A percentile compares a stretch with the other conserved stretches of the same genome.
phyloP scores from a whole-genome alignment of 257 asterid genomes.

The Primulina tabacum region DNA sequence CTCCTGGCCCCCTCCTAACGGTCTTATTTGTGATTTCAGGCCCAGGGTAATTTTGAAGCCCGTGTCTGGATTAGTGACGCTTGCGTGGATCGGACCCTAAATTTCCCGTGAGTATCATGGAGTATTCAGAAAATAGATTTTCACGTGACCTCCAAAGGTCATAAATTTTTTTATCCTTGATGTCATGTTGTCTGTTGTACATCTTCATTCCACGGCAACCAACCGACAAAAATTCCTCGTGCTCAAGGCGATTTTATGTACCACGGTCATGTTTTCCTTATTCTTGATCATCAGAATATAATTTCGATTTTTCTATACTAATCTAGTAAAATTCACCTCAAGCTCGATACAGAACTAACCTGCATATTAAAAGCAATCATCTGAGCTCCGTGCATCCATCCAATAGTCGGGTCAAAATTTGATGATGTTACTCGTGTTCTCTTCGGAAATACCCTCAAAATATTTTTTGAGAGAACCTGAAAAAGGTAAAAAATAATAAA shows the following conservation, averaged over 20 bases:
- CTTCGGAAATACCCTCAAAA: slow-evolving; percentile 77
- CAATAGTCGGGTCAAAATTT: slow-evolving; percentile 63
- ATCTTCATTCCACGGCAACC: neutral
- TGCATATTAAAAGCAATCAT: slow-evolving; percentile 98
- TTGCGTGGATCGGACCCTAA: too few species aligned
- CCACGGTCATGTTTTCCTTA: neutral
- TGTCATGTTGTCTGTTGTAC: neutral
- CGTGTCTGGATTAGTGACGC: too few species aligned
- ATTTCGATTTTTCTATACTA: neutral
- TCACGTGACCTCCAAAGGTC: neutral
- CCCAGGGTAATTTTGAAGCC: too few species aligned
- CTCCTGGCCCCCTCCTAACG: too few species aligned
- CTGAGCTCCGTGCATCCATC: slow-evolving; percentile 98
- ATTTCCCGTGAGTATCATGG: too few species aligned
- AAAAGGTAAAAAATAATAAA: neutral
- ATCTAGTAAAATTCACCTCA: neutral
- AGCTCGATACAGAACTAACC: slow-evolving; percentile 35
- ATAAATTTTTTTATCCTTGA: too few species aligned
- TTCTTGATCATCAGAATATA: too few species aligned
- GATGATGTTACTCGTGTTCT: slow-evolving; percentile 88
- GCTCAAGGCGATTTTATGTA: neutral
- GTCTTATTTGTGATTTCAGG: too few species aligned
- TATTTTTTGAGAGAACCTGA: slow-evolving; percentile 78
- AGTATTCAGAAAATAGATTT: neutral
- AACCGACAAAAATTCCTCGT: neutral